Evolutionary conservation across 2,329 filamentous ascomycete species (phyloP).

Genomic region (Hymenoscyphus albidus): DNA sequence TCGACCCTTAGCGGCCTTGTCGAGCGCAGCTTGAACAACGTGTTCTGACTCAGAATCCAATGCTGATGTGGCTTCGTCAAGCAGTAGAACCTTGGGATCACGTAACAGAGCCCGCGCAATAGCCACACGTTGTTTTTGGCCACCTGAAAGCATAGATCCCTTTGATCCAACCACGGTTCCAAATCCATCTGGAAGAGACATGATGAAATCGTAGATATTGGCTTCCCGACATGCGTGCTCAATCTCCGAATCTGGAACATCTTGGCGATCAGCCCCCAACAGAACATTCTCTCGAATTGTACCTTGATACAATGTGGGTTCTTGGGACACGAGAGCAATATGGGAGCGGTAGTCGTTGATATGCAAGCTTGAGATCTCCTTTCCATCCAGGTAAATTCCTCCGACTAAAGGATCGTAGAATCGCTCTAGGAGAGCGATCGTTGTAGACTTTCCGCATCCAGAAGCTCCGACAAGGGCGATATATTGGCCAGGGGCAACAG

Average conservation of each 20-base stretch:
- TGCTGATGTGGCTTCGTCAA: constrained; percentile 78
- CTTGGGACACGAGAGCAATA: constrained; percentile 87
- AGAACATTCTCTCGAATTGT: constrained; percentile 88
- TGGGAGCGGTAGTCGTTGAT: constrained; percentile 80
- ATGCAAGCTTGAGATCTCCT: constrained; percentile 76
- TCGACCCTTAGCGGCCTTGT: constrained; percentile 76
- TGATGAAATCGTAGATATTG: constrained; percentile 60
- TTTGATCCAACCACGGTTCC: constrained; percentile 83
- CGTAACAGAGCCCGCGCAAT: constrained; percentile 88
- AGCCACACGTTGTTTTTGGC: constrained; percentile 88
- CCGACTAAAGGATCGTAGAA: constrained; percentile 90
- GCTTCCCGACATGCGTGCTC: constrained; percentile 80
- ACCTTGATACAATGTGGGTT: constrained; percentile 91
- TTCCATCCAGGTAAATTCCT: constrained; percentile 75
- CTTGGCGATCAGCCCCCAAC: constrained; percentile 64
- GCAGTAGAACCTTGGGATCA: constrained; percentile 80
- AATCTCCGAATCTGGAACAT: constrained; percentile 68
- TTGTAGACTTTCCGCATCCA: constrained; percentile 91
- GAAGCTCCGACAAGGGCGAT: constrained; percentile 89
- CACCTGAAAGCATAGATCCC: constrained; percentile 79
- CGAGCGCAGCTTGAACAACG: constrained; percentile 75
- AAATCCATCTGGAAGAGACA: constrained; percentile 81
- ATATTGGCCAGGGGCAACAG: constrained; percentile 73
- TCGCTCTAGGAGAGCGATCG: constrained; percentile 84
- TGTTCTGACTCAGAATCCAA: constrained; percentile 75